phyloP scores from a whole-genome alignment of 164 flowering plant species.

The Aristolochia fimbriata region DNA sequence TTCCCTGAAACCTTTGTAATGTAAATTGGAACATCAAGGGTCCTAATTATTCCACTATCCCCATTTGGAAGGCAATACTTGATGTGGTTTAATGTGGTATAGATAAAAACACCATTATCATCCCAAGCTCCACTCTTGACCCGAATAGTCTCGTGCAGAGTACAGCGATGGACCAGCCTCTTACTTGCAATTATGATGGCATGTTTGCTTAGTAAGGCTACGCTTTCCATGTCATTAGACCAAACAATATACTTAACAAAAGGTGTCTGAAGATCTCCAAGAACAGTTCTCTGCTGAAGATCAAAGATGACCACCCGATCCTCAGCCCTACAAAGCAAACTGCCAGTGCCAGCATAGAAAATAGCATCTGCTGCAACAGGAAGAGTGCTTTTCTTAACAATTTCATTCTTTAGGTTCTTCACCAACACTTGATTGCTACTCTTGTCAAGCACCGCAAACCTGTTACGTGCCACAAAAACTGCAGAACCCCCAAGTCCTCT shows the following conservation, averaged over 20 bases:
- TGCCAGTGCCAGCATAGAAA: constrained; percentile 91
- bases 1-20: constrained; percentile 71
- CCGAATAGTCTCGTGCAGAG: constrained; percentile 89
- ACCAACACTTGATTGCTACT: constrained; percentile 68
- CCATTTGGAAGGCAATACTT: constrained; percentile 92
- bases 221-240: constrained; percentile 93
- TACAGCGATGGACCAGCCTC: constrained; percentile 75
- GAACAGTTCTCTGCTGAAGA: constrained; percentile 73
- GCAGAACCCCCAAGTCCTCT: constrained; percentile 81
- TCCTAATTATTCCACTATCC: constrained; percentile 64
- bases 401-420: constrained; percentile 76
- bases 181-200: constrained; percentile 76
- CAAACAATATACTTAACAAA: constrained; percentile 76
- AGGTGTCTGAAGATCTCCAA: constrained; percentile 84
- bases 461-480: constrained; percentile 71
- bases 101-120: constrained; percentile 82
- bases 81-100: constrained; percentile 77
- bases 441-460: constrained; percentile 87
- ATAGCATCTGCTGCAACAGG: constrained; percentile 72
- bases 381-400: constrained; percentile 56
- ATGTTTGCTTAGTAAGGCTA: constrained; percentile 90
- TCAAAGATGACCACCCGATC: constrained; percentile 80
- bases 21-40: constrained; percentile 66
- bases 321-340: constrained; percentile 71
- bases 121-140: constrained; percentile 94